phyloP scores from a whole-genome alignment of 345 rosid species.

The Boechera stricta region DNA sequence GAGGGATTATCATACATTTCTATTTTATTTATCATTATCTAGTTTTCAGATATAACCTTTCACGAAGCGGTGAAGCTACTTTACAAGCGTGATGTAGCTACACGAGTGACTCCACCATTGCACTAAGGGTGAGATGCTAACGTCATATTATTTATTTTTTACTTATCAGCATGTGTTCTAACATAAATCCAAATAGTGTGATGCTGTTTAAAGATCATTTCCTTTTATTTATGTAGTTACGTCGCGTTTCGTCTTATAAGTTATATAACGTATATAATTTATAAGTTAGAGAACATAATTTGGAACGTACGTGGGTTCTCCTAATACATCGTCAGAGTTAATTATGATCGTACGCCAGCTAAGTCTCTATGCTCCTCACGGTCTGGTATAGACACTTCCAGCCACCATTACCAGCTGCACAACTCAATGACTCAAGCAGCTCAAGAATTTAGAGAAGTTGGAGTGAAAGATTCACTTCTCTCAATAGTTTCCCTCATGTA shows the following conservation, averaged over 20 bases:
- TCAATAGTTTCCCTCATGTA: not conserved
- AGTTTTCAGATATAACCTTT: constrained; percentile 55
- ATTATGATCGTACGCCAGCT: constrained; percentile 22
- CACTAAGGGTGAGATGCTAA: constrained; percentile 48
- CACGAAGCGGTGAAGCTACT: constrained; percentile 52
- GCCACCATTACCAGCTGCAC: not conserved
- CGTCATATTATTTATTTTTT: constrained; percentile 22
- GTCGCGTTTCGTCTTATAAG: constrained; percentile 27
- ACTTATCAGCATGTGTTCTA: constrained; percentile 17
- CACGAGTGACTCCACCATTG: constrained; percentile 55
- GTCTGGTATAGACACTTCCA: not conserved
- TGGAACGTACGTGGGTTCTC: constrained; percentile 38
- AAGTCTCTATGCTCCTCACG: not conserved
- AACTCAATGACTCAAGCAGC: constrained; percentile 7
- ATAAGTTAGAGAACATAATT: constrained; percentile 19
- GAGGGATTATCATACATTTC: constrained; percentile 11
- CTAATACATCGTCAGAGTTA: constrained; percentile 7
- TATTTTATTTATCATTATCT: constrained; percentile 33
- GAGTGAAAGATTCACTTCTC: not conserved
- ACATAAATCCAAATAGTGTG: constrained; percentile 37
- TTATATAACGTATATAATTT: constrained; percentile 12
- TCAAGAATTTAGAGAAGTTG: constrained; percentile 1
- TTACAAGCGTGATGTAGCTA: constrained; percentile 60
- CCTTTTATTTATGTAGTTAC: constrained; percentile 31
- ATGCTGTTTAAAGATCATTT: constrained; percentile 23